These are phyloP conservation scores for Bipolaris oryzae DNA, from an alignment of 2,329 filamentous ascomycete species.

Conservation along the genomic window DNA sequence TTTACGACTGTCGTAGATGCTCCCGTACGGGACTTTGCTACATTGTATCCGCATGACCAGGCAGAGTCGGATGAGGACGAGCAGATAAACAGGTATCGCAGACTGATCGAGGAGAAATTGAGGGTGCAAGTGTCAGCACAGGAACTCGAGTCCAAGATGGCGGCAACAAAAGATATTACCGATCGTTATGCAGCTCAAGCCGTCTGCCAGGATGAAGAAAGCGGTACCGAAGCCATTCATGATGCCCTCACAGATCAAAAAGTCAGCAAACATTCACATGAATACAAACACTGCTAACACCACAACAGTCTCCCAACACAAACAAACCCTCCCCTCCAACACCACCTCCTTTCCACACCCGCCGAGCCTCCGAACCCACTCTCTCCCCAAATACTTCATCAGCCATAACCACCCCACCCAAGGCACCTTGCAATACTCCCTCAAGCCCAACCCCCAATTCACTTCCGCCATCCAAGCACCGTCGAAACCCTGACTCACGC, in stretches of 20 bases:
- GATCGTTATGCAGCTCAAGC: neutral
- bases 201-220: neutral
- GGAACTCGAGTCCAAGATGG: neutral
- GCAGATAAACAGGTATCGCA: neutral
- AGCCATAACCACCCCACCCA: constrained; percentile 14
- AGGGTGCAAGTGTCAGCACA: neutral
- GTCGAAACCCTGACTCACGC: constrained; percentile 15
- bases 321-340: neutral
- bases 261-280: neutral
- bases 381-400: constrained; percentile 20
- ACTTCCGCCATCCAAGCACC: constrained; percentile 12
- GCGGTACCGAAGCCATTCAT: neutral
- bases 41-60: neutral
- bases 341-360: neutral
- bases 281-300: neutral
- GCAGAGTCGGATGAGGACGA: neutral
- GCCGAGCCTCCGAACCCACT: neutral
- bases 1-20: neutral
- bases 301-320: neutral
- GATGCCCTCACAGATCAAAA: neutral
- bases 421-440: constrained; percentile 17
- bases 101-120: constrained; percentile 1
- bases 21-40: constrained; percentile 1
- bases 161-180: neutral
- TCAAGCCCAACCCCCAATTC: constrained; percentile 11